These are phyloP conservation scores for Talaromyces verruculosus DNA, from an alignment of 2,329 filamentous ascomycete genomes.

Conservation along the genomic window DNA sequence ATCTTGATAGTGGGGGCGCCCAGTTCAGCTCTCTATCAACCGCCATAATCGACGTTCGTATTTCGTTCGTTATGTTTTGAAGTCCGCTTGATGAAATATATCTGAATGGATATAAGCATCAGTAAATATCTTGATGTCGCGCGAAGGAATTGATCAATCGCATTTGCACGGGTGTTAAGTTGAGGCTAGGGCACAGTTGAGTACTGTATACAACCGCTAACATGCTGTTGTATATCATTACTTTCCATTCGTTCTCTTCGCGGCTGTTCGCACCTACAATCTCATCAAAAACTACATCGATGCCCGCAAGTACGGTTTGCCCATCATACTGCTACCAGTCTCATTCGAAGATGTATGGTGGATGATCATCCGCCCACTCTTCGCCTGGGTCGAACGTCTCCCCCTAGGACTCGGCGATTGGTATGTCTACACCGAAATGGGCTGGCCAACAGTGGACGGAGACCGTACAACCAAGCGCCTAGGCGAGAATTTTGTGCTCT, in stretches of 20 bases:
- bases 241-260: not conserved
- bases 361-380: slow-evolving; percentile 4
- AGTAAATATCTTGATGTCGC: not conserved
- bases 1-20: not conserved
- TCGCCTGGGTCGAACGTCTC: not conserved
- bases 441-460: slow-evolving; percentile 4
- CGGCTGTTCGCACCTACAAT: not conserved
- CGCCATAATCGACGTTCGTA: not conserved
- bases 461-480: slow-evolving; percentile 3
- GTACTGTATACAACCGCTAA: not conserved
- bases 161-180: not conserved
- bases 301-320: not conserved
- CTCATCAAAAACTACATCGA: not conserved
- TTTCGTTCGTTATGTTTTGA: not conserved
- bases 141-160: not conserved
- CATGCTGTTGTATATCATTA: not conserved
- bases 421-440: slow-evolving; percentile 8
- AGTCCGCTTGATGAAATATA: not conserved
- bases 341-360: slow-evolving; percentile 1
- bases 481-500: slow-evolving; percentile 2
- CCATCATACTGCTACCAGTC: not conserved
- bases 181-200: not conserved
- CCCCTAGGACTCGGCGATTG: not conserved
- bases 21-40: not conserved
- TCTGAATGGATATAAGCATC: not conserved